Percentiles rank a stretch among this genome's conserved stretches.
phyloP scores from a whole-genome alignment of 768 basidiomycete genomes.

The Hygrocybe punicea region DNA sequence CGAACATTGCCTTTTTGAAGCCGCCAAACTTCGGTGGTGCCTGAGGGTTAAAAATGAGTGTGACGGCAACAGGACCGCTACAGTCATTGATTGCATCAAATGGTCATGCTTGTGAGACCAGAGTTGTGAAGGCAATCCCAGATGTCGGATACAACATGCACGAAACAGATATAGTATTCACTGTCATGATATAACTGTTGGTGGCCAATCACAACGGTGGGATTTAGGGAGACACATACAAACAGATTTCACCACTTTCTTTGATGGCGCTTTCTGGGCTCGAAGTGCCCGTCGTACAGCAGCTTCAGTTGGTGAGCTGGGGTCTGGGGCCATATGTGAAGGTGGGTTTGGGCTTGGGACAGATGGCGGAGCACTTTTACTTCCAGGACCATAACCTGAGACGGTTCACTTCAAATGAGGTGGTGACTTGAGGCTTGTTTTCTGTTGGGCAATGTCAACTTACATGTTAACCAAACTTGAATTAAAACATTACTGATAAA shows the following conservation, averaged over 20 bases:
- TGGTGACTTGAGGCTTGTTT: too few species aligned
- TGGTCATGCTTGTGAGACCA: neutral
- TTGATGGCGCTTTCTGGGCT: neutral
- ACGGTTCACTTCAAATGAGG: too few species aligned
- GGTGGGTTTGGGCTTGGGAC: too few species aligned
- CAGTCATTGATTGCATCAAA: neutral
- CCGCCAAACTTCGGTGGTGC: neutral
- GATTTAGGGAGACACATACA: neutral
- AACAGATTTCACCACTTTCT: neutral
- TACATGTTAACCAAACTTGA: too few species aligned
- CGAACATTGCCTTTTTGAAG: slow-evolving; percentile 6
- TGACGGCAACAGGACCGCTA: neutral
- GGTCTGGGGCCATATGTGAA: too few species aligned
- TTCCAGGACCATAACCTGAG: too few species aligned
- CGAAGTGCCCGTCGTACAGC: neutral
- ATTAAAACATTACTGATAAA: too few species aligned
- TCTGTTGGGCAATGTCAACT: too few species aligned
- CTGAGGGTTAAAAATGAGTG: neutral
- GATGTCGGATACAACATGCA: neutral
- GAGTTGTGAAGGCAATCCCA: neutral
- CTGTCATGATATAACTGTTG: neutral
- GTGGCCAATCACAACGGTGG: neutral
- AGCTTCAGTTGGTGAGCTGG: too few species aligned
- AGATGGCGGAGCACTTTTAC: too few species aligned
- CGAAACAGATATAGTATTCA: neutral